Evolutionary conservation across 352 stramenopile species (phyloP).

Genomic region (Pythium myriotylum): DNA sequence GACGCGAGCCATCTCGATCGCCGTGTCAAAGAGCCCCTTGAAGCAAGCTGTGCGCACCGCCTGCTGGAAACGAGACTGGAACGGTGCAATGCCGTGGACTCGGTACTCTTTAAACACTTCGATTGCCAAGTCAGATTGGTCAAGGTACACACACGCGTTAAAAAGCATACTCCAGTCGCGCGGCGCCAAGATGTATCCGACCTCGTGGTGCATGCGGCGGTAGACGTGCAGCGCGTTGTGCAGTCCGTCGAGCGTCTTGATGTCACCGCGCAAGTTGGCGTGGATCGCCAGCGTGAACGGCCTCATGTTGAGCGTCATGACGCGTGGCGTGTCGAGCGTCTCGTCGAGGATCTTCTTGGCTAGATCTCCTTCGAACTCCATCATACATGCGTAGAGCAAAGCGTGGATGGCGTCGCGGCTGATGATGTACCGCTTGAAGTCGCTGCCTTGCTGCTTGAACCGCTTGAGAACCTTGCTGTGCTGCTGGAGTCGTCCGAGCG

Average conservation of each 20-base stretch:
- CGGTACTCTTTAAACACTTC: slow-evolving; percentile 49
- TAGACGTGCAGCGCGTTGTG: slow-evolving; percentile 41
- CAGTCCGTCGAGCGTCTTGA: slow-evolving; percentile 17
- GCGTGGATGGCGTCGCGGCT: slow-evolving; percentile 8
- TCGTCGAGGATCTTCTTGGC: slow-evolving; percentile 11
- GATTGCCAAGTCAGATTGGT: slow-evolving; percentile 35
- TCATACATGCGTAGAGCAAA: slow-evolving; percentile 9
- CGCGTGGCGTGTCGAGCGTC: not conserved
- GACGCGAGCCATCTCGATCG: slow-evolving; percentile 41
- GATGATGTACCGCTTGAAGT: slow-evolving; percentile 8
- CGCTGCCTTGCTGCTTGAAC: not conserved
- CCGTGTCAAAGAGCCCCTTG: slow-evolving; percentile 33
- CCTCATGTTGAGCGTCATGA: not conserved
- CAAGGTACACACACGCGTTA: slow-evolving; percentile 45
- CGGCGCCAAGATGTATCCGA: slow-evolving; percentile 47
- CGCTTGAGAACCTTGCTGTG: slow-evolving; percentile 8
- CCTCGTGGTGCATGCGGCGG: slow-evolving; percentile 32
- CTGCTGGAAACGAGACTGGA: slow-evolving; percentile 44
- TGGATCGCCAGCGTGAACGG: slow-evolving; percentile 12
- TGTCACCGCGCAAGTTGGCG: slow-evolving; percentile 6
- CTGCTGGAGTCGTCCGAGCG: slow-evolving; percentile 1
- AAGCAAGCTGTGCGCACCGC: slow-evolving; percentile 41
- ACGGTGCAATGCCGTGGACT: slow-evolving; percentile 37
- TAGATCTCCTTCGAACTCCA: slow-evolving; percentile 3
- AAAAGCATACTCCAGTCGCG: slow-evolving; percentile 48